Base-by-base conservation (phyloP, 257 asterid genomes). In the Solanum etuberosum region DNA sequence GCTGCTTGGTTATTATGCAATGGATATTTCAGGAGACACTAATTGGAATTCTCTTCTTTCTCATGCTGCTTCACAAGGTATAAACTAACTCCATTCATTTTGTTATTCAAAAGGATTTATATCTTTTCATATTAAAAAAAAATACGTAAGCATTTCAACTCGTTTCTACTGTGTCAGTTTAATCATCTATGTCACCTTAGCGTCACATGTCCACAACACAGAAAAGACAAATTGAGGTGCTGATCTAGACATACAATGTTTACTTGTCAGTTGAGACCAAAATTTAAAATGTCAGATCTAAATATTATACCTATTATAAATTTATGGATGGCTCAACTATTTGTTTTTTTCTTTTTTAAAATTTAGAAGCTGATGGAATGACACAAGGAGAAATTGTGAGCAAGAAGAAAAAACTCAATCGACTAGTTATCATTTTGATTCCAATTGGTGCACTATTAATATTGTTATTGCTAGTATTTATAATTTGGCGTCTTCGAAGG, bases 1-100 rank as follows among this genome's bases (percentile, higher is more conserved):
- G 31, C 21, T 93, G 82, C 95, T 90, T 25, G 96, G 96, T 27
- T 76, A 76, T 5, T 76, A 5, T 76, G 83, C 83, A 29, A 37
- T 21, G 54, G 54, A 74, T 40, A n/a, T 74, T 37, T n/a, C 54
- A 37, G 83, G 21, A 7, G 51, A 73, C 46, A 38, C 37, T 67
- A 27, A 86, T 68, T 46, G 63, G 74, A 85, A 85, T 85, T 78
- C 86, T 76, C 86, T 31, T 68, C 87, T 88, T 80, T 87, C 89
- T 83, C 70, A 83, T 31, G 87, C 85, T 48, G 89, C 89, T 67
- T 76, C 84, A 70, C 80, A 18, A 73, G 61, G 48, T 70, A 57
- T 57, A 70, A 31, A 67, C 31, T 27, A 67, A 67, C 15, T 65
- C 73, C 32, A 12, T 67, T 67, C 5, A 67, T 27, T 65, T 65